Conservation (phyloP, 805 yeast species). For the Suhomyces faveliae region DNA sequence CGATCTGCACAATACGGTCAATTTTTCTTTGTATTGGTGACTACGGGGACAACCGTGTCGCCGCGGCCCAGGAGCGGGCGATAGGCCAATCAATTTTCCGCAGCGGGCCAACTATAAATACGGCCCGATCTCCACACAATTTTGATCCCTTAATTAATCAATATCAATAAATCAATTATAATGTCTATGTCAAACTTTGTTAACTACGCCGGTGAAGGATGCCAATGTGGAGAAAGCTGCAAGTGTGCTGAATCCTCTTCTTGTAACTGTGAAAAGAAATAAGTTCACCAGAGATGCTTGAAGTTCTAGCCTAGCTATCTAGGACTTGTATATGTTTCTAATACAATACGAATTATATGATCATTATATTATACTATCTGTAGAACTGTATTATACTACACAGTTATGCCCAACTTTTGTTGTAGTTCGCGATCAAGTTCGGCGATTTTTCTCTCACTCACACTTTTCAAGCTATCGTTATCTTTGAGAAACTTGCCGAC, state of each 20-base stretch:
- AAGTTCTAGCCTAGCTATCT: not conserved
- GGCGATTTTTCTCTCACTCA: slow-evolving; percentile 22
- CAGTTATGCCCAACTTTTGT: not conserved
- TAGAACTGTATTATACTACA: not conserved
- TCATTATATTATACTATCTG: no score
- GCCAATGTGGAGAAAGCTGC: slow-evolving; percentile 8
- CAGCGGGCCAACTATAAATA: not conserved
- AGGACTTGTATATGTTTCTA: not conserved
- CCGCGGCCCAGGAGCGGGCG: not conserved
- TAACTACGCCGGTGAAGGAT: slow-evolving; percentile 8
- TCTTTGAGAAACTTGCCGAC: slow-evolving; percentile 22
- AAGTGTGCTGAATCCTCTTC: slow-evolving; percentile 5
- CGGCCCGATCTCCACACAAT: not conserved
- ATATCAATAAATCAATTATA: not conserved
- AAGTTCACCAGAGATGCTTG: not conserved
- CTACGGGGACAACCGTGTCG: not conserved
- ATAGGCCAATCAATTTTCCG: not conserved
- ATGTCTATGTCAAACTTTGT: slow-evolving; percentile 1
- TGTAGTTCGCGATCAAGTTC: slow-evolving; percentile 6
- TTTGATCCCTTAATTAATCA: not conserved
- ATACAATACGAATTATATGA: not conserved
- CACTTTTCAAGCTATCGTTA: slow-evolving; percentile 20
- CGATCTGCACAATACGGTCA: not conserved
- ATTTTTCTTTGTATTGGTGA: not conserved
- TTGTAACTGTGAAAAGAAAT: slow-evolving; percentile 6